Base-by-base conservation (phyloP, 2,329 filamentous ascomycete species). In the Chaetomiaceae sp. region DNA sequence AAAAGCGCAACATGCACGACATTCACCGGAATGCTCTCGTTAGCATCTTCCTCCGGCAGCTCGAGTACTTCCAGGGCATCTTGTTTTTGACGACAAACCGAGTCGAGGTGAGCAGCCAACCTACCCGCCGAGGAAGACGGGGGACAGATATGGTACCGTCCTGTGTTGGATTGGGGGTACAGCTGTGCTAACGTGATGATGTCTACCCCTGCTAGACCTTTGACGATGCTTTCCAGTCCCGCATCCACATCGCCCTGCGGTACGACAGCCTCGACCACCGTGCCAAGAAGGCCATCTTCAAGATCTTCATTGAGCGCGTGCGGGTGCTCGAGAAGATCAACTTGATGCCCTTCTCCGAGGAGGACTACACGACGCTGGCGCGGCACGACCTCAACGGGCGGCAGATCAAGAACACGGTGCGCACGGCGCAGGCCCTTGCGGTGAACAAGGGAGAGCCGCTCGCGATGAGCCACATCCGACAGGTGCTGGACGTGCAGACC, bases 1-100 rank as follows among this genome's bases (percentile, higher is more conserved):
- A 95, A 72, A 86, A 88, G 66, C 82, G 89, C 2, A 86, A 88
- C 42, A 83, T 89, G 62, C 84, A 89, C 56, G 88, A 95, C 60
- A 85, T 95, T 46, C 85, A 90, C 63, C 84, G 89, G 52, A 95
- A 95, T 60, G 86, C 86, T 0, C 79, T 93, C 1, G 90, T 95
- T 46, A 88, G 84, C 65, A 89, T 95, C 61, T 96, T 96, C 73
- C 73, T 96, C 2, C 83, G 89, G 0, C 76, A 92, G 50, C 75
- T 96, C 0, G 91, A 96, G 68, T 96, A 95, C 66, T 95, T 95
- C 70, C 87, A 95, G 63, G 90, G 90, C 3, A 95, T 95, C 47
- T 68, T 95, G 4, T 95, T 96, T 72, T 69, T 96, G 21, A 96
- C 90, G 0, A 95, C 90, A 2, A 95, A 95, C 65, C 82, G 89